Base-by-base conservation (phyloP, 2,329 filamentous ascomycete species). In the Ceratocystis cubensis region DNA sequence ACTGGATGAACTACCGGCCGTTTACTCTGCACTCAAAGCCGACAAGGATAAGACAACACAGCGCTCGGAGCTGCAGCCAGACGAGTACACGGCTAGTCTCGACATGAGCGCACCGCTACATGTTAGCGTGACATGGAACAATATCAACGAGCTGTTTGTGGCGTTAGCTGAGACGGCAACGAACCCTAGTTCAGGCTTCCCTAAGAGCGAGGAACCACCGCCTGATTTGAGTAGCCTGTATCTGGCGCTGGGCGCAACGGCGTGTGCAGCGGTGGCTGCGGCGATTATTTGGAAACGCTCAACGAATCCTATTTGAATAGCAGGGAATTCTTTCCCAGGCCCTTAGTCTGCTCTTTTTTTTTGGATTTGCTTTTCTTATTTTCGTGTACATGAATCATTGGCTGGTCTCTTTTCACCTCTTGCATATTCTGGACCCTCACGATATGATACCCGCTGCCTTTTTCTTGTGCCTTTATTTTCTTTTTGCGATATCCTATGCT, bases 11-110 rank as follows among this genome's bases (percentile, higher is more conserved):
- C 79, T 99, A 33, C 94, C 94, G 0, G 88, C 90, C 7, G 87
- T 99, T 6, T 99, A 96, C 74, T 90, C 91, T 1, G 94, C 93
- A 0, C 80, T 97, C 68, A 99, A 99, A 76, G 94, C 94, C 2
- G 94, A 99, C 75, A 85, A 88, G 71, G 94, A 99, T 75, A 96
- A 96, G 75, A 95, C 93, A 2, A 96, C 91, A n/a, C 94, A 99
- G 76, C 84, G 94, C 68, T 88, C 89, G 68, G 91, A 96, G 75
- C 78, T 88, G 69, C 93, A 96, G 75, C 94, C 94, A 1, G 94
- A 99, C 73, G 87, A 91, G 70, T 96, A 96, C 76, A 95, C 92
- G 0, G 85, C 87, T 63, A 82, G 83, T 46, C 79, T 96, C 71
- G 92, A 89, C 74, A 96, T 97, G 89, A 86, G 88, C 66, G 87